phyloP scores from a whole-genome alignment of 495 filamentous ascomycete genomes.

The Talaromyces stipitatus region DNA sequence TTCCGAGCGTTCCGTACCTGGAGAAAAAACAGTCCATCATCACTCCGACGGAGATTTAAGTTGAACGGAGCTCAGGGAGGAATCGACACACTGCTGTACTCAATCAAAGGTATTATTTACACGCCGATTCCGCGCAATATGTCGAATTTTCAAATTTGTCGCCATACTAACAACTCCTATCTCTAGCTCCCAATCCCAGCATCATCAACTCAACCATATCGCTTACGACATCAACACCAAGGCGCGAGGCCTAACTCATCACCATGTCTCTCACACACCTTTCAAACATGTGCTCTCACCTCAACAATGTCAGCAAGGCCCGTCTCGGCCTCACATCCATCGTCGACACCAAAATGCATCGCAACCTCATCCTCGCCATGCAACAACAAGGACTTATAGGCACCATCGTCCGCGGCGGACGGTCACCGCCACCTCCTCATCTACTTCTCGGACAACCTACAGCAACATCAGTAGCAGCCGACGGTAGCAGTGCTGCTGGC shows the following conservation, averaged over 20 bases:
- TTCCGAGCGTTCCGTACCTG: neutral
- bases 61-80: neutral
- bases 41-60: neutral
- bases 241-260: neutral
- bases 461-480: constrained; percentile 26
- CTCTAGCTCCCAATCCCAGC: neutral
- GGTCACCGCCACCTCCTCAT: constrained; percentile 53
- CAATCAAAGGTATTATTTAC: neutral
- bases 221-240: neutral
- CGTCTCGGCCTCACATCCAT: constrained; percentile 83
- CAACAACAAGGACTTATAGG: constrained; percentile 78
- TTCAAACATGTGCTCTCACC: constrained; percentile 77
- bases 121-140: too few species aligned
- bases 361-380: constrained; percentile 64
- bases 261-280: constrained; percentile 83
- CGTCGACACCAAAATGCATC: constrained; percentile 73
- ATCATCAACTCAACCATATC: neutral
- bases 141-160: too few species aligned
- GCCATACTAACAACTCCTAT: too few species aligned
- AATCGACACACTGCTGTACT: neutral
- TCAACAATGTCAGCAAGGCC: constrained; percentile 86
- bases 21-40: neutral
- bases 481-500: constrained; percentile 14
- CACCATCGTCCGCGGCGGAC: constrained; percentile 71
- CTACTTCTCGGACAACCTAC: constrained; percentile 37